Percentiles rank a stretch among this genome's conserved stretches.
phyloP scores from a whole-genome alignment of 2,329 filamentous ascomycete genomes.

The Hymenoscyphus repandus region DNA sequence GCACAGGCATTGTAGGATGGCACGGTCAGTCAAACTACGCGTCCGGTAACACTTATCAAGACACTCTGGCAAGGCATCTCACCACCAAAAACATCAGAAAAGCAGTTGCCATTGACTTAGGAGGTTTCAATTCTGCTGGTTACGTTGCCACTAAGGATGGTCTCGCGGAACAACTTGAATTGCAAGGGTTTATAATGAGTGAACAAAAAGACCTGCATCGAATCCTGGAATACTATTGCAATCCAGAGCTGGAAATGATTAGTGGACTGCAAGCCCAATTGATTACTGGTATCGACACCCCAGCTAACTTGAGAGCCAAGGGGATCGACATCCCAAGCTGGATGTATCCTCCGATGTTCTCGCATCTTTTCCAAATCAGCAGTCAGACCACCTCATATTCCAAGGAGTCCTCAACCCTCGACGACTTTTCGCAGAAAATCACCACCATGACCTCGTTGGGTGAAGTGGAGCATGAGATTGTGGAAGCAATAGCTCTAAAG shows the following conservation, averaged over 20 bases:
- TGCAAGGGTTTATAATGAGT: background rate
- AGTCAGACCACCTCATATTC: no score
- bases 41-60: constrained; percentile 28
- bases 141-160: background rate
- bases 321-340: constrained; percentile 48
- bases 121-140: background rate
- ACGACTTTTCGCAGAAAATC: no score
- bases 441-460: no score
- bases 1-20: constrained; percentile 19
- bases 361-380: background rate
- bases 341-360: background rate
- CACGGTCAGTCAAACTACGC: constrained; percentile 11
- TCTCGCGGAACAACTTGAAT: background rate
- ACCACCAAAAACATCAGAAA: background rate
- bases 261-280: constrained; percentile 50
- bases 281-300: constrained; percentile 9
- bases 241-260: constrained; percentile 45
- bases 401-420: no score
- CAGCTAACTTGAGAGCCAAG: constrained; percentile 38
- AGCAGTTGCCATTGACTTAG: background rate
- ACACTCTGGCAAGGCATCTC: constrained; percentile 9
- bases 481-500: no score
- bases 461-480: no score
- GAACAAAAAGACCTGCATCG: background rate
- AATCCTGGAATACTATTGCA: constrained; percentile 22